Conservation (phyloP, 2,329 filamentous ascomycete species). For the Calycina herbarum region DNA sequence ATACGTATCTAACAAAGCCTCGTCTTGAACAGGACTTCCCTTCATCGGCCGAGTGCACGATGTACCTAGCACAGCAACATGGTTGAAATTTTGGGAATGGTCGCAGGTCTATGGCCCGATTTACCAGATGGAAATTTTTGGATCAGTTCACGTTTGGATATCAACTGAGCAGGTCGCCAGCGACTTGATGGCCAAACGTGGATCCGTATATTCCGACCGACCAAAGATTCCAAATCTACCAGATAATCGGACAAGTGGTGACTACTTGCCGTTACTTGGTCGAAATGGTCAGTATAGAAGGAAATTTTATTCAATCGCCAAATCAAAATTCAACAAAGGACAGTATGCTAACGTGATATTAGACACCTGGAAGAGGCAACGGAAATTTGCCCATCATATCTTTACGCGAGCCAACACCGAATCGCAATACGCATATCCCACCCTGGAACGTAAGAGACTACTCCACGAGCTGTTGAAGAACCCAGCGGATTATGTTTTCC, state of each 20-base stretch:
- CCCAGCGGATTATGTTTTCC: constrained; percentile 46
- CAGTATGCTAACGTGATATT: constrained; percentile 13
- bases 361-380: constrained; percentile 52
- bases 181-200: constrained; percentile 45
- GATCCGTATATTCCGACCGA: constrained; percentile 48
- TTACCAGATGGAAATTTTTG: constrained; percentile 49
- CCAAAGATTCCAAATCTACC: constrained; percentile 49
- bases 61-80: constrained; percentile 43
- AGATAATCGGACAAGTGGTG: constrained; percentile 48
- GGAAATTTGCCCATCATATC: constrained; percentile 46
- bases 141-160: constrained; percentile 49
- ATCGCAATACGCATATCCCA: constrained; percentile 45
- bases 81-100: constrained; percentile 52
- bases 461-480: constrained; percentile 44
- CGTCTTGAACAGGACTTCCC: constrained; percentile 41
- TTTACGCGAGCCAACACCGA: constrained; percentile 43
- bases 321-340: not conserved
- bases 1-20: constrained; percentile 5
- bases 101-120: constrained; percentile 48
- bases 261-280: constrained; percentile 48
- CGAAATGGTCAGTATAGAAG: constrained; percentile 40
- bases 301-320: too few species aligned
- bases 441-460: constrained; percentile 41
- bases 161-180: constrained; percentile 47
- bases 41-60: constrained; percentile 48